A percentile compares a stretch with the other conserved stretches of the same genome.
These are phyloP conservation scores for Gossypium gossypioides DNA, from an alignment of 441 rosid genomes.

Conservation along the genomic window DNA sequence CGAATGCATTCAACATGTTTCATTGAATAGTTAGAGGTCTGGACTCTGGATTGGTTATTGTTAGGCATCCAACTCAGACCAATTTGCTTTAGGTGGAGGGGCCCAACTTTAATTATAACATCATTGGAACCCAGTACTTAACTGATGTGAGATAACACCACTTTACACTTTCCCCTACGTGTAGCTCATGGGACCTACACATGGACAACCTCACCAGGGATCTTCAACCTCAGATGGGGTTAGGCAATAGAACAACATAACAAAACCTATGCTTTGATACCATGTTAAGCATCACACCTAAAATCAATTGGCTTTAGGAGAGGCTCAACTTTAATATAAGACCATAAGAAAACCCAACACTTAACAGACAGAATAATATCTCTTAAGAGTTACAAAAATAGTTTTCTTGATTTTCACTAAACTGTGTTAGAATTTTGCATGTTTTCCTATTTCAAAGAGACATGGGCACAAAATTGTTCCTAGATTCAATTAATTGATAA, in stretches of 20 bases:
- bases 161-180: not conserved
- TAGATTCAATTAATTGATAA: not conserved
- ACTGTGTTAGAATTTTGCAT: not conserved
- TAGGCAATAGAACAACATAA: not conserved
- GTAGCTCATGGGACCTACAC: not conserved
- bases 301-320: not conserved
- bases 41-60: not conserved
- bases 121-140: not conserved
- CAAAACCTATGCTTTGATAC: not conserved
- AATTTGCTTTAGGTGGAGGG: not conserved
- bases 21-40: not conserved
- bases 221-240: not conserved
- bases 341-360: not conserved
- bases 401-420: not conserved
- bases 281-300: not conserved
- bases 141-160: not conserved
- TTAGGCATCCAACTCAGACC: not conserved
- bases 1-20: too few species aligned
- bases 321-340: not conserved
- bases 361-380: not conserved
- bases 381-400: not conserved
- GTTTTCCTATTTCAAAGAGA: not conserved
- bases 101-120: not conserved
- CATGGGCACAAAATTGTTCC: not conserved
- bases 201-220: not conserved